Base-by-base conservation (phyloP, 1,284 basidiomycete genomes). In the Cryptococcus sp. region DNA sequence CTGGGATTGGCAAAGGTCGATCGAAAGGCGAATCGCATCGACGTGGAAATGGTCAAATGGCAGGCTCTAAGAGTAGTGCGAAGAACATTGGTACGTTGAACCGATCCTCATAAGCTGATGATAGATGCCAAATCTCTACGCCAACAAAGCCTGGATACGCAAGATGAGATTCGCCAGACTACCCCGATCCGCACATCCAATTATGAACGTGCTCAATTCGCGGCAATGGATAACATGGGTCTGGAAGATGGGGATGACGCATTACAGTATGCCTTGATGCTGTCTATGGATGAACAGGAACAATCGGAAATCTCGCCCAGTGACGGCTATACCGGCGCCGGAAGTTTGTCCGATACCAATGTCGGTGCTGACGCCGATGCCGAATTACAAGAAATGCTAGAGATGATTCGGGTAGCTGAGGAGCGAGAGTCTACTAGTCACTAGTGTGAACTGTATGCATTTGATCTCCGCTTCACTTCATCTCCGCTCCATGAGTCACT, bases 231-330 rank as follows among this genome's bases (percentile, higher is more conserved):
- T 16, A 62, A 66, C 25, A 57, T 72, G 46, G 70, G 70, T 1
- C 54, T 72, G 7, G 66, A 64, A 32, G 64, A 68, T 42, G 63
- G 60, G 7, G 70, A 72, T 31, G 68, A 67, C 22, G 70, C 68
- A 16, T 55, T 70, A 25, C 61, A 69, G 52, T 72, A 70, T 48
- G 70, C 70, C 10, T 53, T 72, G 31, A 62, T 70, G 67, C 50
- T 72, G 5, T 69, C 67, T 0, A 61, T 66, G 51, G 66, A 68
- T 18, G 64, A 66, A 25, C 56, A 52, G 22, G 49, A 39, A 18
- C 28, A 18, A 2, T 36, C 36, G 9, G 48, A 49, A 18, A 45
- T 40, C 25, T 25, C 39, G 14, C 41, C 45, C 25, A 48, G 46
- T 25, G 49, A 46, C 10, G 49, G 46, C 22, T 40, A 45, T 19